Evolutionary conservation across 2,329 filamentous ascomycete species (phyloP).

Genomic region (Fragosphaeria purpurea): DNA sequence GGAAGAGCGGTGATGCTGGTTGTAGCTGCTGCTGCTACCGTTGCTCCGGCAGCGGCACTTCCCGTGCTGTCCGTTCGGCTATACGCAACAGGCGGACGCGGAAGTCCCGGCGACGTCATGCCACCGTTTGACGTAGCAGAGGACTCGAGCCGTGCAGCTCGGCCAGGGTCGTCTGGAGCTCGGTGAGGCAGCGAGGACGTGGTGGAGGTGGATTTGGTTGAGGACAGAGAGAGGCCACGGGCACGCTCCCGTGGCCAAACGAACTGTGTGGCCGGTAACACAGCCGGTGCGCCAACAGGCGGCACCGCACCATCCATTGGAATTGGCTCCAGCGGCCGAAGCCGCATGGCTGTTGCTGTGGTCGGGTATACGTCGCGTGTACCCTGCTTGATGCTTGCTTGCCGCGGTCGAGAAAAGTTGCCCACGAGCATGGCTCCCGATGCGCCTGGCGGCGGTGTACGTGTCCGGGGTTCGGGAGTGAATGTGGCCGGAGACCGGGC

Average conservation of each 20-base stretch:
- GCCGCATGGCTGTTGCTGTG: neutral
- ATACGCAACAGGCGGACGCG: slow-evolving; percentile 22
- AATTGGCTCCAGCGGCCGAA: slow-evolving; percentile 12
- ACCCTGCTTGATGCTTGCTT: slow-evolving; percentile 39
- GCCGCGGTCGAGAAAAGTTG: slow-evolving; percentile 52
- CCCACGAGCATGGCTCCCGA: slow-evolving; percentile 30
- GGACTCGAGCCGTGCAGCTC: slow-evolving; percentile 18
- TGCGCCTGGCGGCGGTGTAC: slow-evolving; percentile 6
- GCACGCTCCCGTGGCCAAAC: slow-evolving; percentile 33
- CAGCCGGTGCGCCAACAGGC: neutral
- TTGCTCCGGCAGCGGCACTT: neutral
- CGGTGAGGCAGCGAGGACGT: slow-evolving; percentile 33
- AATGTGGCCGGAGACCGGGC: neutral
- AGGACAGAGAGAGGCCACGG: slow-evolving; percentile 36
- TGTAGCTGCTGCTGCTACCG: neutral
- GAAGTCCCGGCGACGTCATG: slow-evolving; percentile 14
- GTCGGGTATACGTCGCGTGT: slow-evolving; percentile 13
- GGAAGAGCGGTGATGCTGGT: neutral
- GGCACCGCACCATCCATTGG: slow-evolving; percentile 8
- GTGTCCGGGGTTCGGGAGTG: neutral
- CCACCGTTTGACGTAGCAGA: slow-evolving; percentile 9
- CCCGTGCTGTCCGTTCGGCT: slow-evolving; percentile 26
- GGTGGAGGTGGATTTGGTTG: slow-evolving; percentile 35
- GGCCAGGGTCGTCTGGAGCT: slow-evolving; percentile 29
- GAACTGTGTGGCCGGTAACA: slow-evolving; percentile 5